Base-by-base conservation (phyloP, 2,329 filamentous ascomycete genomes). In the Falciphora oryzae region DNA sequence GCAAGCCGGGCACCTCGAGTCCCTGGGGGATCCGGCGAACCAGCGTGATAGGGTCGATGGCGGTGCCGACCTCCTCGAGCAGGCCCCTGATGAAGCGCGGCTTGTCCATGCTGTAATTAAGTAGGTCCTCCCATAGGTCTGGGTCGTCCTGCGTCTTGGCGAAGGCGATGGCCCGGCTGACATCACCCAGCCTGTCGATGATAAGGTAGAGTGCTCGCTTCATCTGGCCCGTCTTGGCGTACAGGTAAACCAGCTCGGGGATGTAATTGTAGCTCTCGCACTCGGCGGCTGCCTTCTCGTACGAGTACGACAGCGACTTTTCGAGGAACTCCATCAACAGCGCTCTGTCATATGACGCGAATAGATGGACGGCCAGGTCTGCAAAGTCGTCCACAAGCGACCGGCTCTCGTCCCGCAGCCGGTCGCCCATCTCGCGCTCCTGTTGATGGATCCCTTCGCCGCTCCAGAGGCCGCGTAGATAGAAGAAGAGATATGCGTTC, bases 61-160 rank as follows among this genome's bases (percentile, higher is more conserved):
- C 87, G 0, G 93, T 98, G 50, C 95, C 95, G 1, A 97, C 94
- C 77, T 98, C 92, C 71, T 97, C 92, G 0, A 99, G 85, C 4
- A 99, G 80, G 0, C 91, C 93, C 16, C 92, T 89, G 69, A 99
- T 98, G 77, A 99, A 99, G 57, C 87, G 87, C 0, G 95, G 95
- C 73, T 97, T 97, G 77, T 97, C 93, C 95, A 99, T 98, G 66
- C 91, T 94, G 75, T 98, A 98, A 70, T 94, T 88, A 7, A 99
- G 85, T 10, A 99, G 82, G 72, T 98, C 93, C 68, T 97, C 91
- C 95, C 95, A 99, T 0, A 99, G 83, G 70, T 97, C 93, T 0
- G 89, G 88, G 71, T 97, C 93, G 68, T 95, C 89, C 73, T 98
- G 93, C 67, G 93, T 89, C 75, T 97, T 97, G 64, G 93, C 93